phyloP scores from a whole-genome alignment of 352 stramenopile genomes.

The Globisporangium mamillatum region DNA sequence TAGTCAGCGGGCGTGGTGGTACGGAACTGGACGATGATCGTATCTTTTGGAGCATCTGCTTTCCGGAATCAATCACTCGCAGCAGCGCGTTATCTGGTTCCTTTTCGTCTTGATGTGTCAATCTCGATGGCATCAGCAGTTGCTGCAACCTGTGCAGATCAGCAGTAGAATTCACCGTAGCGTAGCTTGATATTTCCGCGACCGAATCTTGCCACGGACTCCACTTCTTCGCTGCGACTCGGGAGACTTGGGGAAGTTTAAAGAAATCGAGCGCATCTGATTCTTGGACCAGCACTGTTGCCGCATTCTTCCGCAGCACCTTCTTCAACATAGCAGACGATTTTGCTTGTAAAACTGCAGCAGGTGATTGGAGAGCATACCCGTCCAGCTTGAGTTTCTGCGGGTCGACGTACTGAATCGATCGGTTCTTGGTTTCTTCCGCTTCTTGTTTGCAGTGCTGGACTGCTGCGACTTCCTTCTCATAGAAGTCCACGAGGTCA shows the following conservation, averaged over 20 bases:
- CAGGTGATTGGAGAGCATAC: neutral
- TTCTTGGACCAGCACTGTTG: conserved; percentile 5
- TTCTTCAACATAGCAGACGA: conserved; percentile 8
- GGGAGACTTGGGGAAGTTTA: conserved; percentile 2
- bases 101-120: conserved; percentile 4
- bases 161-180: neutral
- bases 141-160: neutral
- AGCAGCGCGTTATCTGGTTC: conserved; percentile 2
- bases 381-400: conserved; percentile 10
- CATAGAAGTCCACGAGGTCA: too few species aligned
- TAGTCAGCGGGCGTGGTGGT: conserved; percentile 17
- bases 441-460: neutral
- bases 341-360: neutral
- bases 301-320: conserved; percentile 11
- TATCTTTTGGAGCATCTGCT: neutral
- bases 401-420: neutral
- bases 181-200: neutral
- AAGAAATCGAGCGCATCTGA: conserved; percentile 4
- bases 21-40: neutral
- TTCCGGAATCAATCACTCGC: neutral
- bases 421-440: neutral
- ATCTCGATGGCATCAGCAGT: conserved; percentile 6
- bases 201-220: conserved; percentile 3
- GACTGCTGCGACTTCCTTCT: neutral
- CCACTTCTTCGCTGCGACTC: neutral